phyloP scores from a whole-genome alignment of 306 rosid genomes.

The Styphnolobium japonicum region DNA sequence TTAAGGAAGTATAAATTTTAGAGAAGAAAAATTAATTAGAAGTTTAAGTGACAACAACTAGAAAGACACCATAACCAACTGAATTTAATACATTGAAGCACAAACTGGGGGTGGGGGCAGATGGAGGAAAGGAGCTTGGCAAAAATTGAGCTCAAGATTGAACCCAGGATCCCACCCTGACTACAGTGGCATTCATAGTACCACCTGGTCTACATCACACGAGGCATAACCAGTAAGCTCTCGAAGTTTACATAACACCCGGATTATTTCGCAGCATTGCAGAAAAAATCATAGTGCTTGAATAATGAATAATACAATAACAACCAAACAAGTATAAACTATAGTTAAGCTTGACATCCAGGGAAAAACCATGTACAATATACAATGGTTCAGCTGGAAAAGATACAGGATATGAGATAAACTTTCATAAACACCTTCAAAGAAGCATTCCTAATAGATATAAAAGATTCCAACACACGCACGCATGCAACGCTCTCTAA shows the following conservation, averaged over 20 bases:
- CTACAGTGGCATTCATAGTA: neutral
- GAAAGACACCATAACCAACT: neutral
- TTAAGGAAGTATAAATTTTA: neutral
- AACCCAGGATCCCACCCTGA: neutral
- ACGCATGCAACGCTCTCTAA: neutral
- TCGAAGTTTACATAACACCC: neutral
- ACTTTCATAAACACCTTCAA: neutral
- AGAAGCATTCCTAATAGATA: neutral
- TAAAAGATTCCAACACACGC: neutral
- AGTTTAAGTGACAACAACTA: neutral
- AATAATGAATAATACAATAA: neutral
- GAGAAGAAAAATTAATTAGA: neutral
- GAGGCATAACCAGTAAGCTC: neutral
- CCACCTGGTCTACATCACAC: neutral
- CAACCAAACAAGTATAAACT: neutral
- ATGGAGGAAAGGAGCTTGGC: neutral
- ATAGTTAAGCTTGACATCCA: neutral
- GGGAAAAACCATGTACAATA: neutral
- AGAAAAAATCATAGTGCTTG: neutral
- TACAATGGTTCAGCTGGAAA: neutral
- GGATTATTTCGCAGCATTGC: neutral
- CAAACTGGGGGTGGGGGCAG: neutral
- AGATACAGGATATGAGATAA: neutral
- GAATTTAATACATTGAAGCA: too few species aligned
- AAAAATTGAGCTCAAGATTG: neutral